Percentiles rank a stretch among this genome's conserved stretches.
phyloP scores from a whole-genome alignment of 768 basidiomycete species.

The Hemileccinum impolitum region DNA sequence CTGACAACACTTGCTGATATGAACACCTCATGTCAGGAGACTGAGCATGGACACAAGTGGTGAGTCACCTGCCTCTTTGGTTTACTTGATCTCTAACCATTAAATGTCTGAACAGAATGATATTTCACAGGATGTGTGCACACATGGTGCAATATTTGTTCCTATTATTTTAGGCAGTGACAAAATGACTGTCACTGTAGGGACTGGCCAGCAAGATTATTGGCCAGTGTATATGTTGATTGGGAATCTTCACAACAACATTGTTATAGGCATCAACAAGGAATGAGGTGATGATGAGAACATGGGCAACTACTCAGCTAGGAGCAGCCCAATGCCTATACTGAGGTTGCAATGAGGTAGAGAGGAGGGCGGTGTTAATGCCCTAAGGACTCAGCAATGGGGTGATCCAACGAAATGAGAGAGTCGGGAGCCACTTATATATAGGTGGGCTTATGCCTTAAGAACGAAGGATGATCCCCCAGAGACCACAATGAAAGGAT shows the following conservation, averaged over 20 bases:
- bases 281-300: too few relatives aligned
- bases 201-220: conserved; percentile 16
- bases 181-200: conserved; percentile 17
- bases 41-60: conserved; percentile 6
- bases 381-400: too few relatives aligned
- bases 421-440: too few relatives aligned
- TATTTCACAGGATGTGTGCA: conserved; percentile 16
- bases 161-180: conserved; percentile 17
- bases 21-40: conserved; percentile 3
- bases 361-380: too few relatives aligned
- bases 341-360: too few relatives aligned
- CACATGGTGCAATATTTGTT: conserved; percentile 16
- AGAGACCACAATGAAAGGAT: too few relatives aligned
- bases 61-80: background rate
- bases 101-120: conserved; percentile 18
- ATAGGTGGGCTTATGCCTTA: too few relatives aligned
- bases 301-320: too few relatives aligned
- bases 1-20: background rate
- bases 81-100: background rate
- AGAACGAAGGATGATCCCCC: too few relatives aligned
- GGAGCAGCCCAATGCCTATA: too few relatives aligned
- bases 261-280: too few relatives aligned
- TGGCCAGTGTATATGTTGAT: conserved; percentile 17
- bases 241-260: conserved; percentile 16
- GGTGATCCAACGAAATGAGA: too few relatives aligned